Base-by-base conservation (phyloP, 1,139 yeast species). In the Scheffersomyces stambukii region DNA sequence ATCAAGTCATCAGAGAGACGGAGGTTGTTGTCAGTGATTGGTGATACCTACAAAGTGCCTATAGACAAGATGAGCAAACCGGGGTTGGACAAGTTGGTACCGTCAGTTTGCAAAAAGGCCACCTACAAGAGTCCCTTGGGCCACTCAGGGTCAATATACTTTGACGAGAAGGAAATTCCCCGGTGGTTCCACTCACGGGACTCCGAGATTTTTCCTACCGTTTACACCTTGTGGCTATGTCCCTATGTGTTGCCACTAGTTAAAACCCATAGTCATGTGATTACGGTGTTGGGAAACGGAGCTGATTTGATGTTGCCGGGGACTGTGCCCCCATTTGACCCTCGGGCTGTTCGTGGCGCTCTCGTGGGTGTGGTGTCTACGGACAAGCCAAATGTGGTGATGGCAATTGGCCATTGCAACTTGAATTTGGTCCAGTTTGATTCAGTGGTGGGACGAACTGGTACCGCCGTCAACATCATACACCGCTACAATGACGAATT, bases 301-400 rank as follows among this genome's bases (percentile, higher is more conserved):
- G 96, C 97, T 0, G 81, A 89, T 50, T 64, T 91, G 44, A 89
- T 91, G 96, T 64, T 84, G 19, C 93, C 95, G 1, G 98, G 98
- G 0, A 77, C 91, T 3, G 64, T 83, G 5, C 83, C 86, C 0
- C 95, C 95, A 0, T 80, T 82, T 45, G 86, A 81, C 27, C 28
- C 42, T 0, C 35, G 65, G 23, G 48, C 75, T 4, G 46, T 43
- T 3, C 57, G 56, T 29, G 89, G 81, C 1, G 46, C 68, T 0
- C 51, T 81, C n/a, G 95, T 85, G 11, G 95, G 84, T 0, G 67
- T 91, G 19, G 84, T 79, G 0, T 73, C 75, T 36, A 62, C 65
- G 20, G 62, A 68, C n/a, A 48, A 64, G 14, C 94, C 95, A 0
- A 54, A 69, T 3, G 80, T 81, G 9, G 70, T 79, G 0, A 68